These are phyloP conservation scores for Candida maltosa DNA, from an alignment of 805 yeast species.

Conservation along the genomic window DNA sequence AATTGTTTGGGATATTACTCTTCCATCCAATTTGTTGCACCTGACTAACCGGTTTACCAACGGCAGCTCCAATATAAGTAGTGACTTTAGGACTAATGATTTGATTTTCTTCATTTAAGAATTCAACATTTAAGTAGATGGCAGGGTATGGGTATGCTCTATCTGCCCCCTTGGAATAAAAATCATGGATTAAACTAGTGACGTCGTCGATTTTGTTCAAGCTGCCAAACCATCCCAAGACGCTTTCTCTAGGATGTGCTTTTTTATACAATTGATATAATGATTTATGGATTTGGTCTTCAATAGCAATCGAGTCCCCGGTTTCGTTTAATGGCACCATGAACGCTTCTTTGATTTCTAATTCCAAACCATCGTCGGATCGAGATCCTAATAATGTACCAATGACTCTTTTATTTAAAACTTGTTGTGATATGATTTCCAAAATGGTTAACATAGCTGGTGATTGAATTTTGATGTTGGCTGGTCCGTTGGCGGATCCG, in stretches of 20 bases:
- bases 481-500: conserved; percentile 42
- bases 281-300: conserved; percentile 69
- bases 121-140: conserved; percentile 70
- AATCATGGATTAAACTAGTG: conserved; percentile 77
- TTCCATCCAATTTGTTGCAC: conserved; percentile 36
- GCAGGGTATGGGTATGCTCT: conserved; percentile 76
- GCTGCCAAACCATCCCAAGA: conserved; percentile 83
- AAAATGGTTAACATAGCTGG: conserved; percentile 74
- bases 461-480: conserved; percentile 57
- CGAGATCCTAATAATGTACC: conserved; percentile 81
- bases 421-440: conserved; percentile 62
- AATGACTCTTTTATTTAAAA: conserved; percentile 55
- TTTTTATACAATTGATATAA: conserved; percentile 70
- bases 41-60: conserved; percentile 43
- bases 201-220: conserved; percentile 61
- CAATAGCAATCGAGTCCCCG: conserved; percentile 70
- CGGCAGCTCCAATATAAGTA: conserved; percentile 75
- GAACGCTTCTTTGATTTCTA: conserved; percentile 72
- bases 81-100: conserved; percentile 48
- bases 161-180: conserved; percentile 68
- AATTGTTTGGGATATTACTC: conserved; percentile 25
- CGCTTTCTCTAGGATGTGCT: conserved; percentile 73
- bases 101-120: conserved; percentile 44
- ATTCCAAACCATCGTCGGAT: conserved; percentile 77
- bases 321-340: conserved; percentile 79